Base-by-base conservation (phyloP, 192 early-diverging fungal genomes). In the Neocallimastix lanati region DNA sequence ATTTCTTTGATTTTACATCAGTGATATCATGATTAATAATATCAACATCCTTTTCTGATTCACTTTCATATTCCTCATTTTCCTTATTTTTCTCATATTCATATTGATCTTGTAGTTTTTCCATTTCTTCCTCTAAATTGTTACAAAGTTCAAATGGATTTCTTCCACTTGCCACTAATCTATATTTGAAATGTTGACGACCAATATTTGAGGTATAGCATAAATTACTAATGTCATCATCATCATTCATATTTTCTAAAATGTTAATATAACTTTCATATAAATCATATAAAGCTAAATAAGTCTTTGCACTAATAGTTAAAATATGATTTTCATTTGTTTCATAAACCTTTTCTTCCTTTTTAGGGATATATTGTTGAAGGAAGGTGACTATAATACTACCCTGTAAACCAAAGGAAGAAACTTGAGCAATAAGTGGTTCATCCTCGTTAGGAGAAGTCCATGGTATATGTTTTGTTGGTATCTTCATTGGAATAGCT, bases 341-440 rank as follows among this genome's bases (percentile, higher is more conserved):
- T 50, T 50, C 13, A 3, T 3, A 16, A 21, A 0, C 2, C 14
- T 2, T 21, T 21, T 21, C 40, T 50, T 50, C 40, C 21, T 50
- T 33, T 6, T 33, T 33, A 33, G 40, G 40, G 21, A 50, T 3
- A 21, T 50, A 50, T 50, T 50, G 40, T 50, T 83, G 81, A 13
- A 85, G 25, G 28, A 85, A 81, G 30, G 79, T 38, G 40, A 84
- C 81, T 25, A 77, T 30, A 78, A 84, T 85, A 18, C 81, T 29
- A 29, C 83, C 84, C 30, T 83, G 81, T 76, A 85, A 33, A 29
- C 83, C 84, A 76, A 76, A 85, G 21, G 81, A 76, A 35, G 76
- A 80, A n/a, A 85, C 78, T 15, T 80, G 82, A 29, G 78, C 78
- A 79, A 84, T 30, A 28, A 81, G 14, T 67, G 29, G 35, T 77